Percentiles rank a stretch among this genome's conserved stretches.
Evolutionary conservation across 345 rosid genomes (phyloP).

Genomic region (Aquilaria yunnanensis): DNA sequence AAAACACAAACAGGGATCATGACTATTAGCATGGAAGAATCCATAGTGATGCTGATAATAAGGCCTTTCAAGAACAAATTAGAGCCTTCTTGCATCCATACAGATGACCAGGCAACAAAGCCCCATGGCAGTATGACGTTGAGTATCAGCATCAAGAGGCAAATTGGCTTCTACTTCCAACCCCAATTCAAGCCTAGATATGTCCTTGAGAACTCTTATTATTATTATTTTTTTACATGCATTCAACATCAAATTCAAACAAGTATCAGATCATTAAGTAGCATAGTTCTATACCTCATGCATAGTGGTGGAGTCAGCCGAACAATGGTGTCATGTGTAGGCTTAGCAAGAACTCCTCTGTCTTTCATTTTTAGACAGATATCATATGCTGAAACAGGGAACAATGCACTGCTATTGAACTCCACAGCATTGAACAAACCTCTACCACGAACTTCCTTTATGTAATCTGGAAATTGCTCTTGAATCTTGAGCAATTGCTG

Average conservation of each 20-base stretch:
- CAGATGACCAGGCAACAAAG: not conserved
- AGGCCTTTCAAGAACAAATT: too few species aligned
- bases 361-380: constrained; percentile 88
- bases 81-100: not conserved
- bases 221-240: too few species aligned
- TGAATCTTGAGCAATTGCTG: constrained; percentile 46
- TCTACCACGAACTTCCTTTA: constrained; percentile 92
- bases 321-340: constrained; percentile 83
- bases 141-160: too few species aligned
- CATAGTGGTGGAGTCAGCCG: constrained; percentile 93
- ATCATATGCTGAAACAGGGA: constrained; percentile 81
- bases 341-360: constrained; percentile 90
- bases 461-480: constrained; percentile 53
- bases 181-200: too few species aligned
- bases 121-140: not conserved
- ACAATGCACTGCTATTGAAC: constrained; percentile 46
- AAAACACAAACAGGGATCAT: constrained; percentile 7
- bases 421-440: constrained; percentile 91
- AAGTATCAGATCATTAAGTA: too few species aligned
- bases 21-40: too few species aligned
- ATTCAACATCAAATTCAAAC: too few species aligned
- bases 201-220: too few species aligned
- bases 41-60: too few species aligned
- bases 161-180: too few species aligned
- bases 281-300: constrained; percentile 51